phyloP scores from a whole-genome alignment of 768 basidiomycete genomes.

The Hericium erinaceus region DNA sequence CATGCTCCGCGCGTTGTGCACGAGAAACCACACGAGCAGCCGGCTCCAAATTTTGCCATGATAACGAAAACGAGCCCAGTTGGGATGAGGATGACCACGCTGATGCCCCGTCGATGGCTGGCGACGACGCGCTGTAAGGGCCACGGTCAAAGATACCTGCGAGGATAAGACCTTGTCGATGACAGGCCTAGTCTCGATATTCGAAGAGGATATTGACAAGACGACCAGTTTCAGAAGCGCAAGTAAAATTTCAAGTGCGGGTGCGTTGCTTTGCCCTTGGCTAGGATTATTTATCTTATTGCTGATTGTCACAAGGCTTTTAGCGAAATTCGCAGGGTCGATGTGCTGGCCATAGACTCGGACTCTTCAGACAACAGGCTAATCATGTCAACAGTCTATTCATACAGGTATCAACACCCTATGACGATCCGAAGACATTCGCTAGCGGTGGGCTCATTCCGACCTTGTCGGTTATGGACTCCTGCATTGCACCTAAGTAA shows the following conservation, averaged over 20 bases:
- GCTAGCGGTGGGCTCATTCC: neutral
- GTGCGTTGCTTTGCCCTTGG: slow-evolving; percentile 20
- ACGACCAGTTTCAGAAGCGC: too few species aligned
- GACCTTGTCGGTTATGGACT: neutral
- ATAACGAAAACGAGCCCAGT: too few species aligned
- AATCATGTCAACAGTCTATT: neutral
- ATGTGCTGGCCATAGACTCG: neutral
- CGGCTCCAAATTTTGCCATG: too few species aligned
- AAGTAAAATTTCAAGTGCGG: slow-evolving; percentile 38
- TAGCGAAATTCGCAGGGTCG: neutral
- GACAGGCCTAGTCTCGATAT: too few species aligned
- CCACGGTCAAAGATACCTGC: too few species aligned
- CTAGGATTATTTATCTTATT: neutral
- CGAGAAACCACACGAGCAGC: too few species aligned
- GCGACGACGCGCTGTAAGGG: too few species aligned
- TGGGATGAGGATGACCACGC: too few species aligned
- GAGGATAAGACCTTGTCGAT: too few species aligned
- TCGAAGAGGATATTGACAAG: too few species aligned
- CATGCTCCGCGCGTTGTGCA: too few species aligned
- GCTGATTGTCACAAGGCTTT: neutral
- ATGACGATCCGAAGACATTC: neutral
- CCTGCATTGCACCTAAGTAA: neutral
- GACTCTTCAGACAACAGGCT: neutral
- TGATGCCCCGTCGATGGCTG: too few species aligned
- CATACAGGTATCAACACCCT: neutral